Conservation (phyloP, 352 stramenopile genomes). For the Globisporangium cystogenes region DNA sequence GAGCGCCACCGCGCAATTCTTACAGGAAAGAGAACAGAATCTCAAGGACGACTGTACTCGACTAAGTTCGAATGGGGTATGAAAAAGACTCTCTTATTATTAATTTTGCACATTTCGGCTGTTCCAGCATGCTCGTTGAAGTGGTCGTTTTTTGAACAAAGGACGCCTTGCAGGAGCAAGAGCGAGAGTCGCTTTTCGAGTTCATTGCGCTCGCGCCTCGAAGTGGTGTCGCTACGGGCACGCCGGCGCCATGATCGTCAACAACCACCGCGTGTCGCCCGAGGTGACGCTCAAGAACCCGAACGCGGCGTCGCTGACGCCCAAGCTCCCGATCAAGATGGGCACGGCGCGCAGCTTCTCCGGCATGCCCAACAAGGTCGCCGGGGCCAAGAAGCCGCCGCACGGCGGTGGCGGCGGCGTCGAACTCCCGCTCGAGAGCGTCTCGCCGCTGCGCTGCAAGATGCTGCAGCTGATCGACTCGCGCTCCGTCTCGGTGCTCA, state of each 20-base stretch:
- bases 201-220: no score
- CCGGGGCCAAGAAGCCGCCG: slow-evolving; percentile 7
- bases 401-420: slow-evolving; percentile 4
- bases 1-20: slow-evolving; percentile 40
- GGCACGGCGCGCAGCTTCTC: slow-evolving; percentile 24
- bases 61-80: no score
- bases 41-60: no score
- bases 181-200: no score
- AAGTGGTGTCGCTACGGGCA: no score
- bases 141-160: no score
- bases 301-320: slow-evolving; percentile 41
- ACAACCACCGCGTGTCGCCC: slow-evolving; percentile 59
- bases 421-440: slow-evolving; percentile 29
- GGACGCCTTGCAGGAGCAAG: no score
- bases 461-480: slow-evolving; percentile 62
- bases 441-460: slow-evolving; percentile 30
- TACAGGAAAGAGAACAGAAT: no score
- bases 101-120: no score
- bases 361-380: slow-evolving; percentile 9
- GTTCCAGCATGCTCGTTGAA: no score
- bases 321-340: slow-evolving; percentile 48
- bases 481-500: slow-evolving; percentile 67
- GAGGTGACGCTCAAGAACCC: slow-evolving; percentile 68
- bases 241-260: slow-evolving; percentile 15
- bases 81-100: no score